Evolutionary conservation across 768 basidiomycete genomes (phyloP), one percentile per base, ranked within the genome.

Genomic region (Phaffia australis): DNA sequence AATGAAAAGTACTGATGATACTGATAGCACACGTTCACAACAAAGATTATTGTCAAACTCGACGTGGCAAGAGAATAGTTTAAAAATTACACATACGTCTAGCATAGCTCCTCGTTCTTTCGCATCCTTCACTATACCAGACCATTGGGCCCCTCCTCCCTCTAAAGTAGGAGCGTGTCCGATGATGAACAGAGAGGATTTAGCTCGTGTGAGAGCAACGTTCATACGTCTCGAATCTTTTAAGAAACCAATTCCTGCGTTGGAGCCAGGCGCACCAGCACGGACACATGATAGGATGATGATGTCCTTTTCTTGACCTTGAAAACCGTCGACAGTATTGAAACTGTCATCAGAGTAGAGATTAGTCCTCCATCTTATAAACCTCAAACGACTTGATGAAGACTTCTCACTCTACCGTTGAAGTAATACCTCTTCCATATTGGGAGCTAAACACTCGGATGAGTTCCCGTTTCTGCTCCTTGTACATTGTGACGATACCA

Each of bases 281-380:
- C 95, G 84, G 23, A 98, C 95, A 74, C 92, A 95, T 3, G 95
- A 98, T 23, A 99, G 81, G 70, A 99, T 97, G 77, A 99, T 94
- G 62, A 99, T 83, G 71, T 94, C 90, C 75, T 99, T 99, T 76
- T 99, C 95, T 78, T 99, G 95, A 57, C 95, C 95, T 76, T 99
- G 95, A 74, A 98, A 98, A 14, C 94, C 95, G 76, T 99, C 94
- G 49, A 99, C 94, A 0, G 95, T 98, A 74, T 95, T 88, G 79
- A 99, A 97, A 72, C 76, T 77, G 35, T 0, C 18, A 21, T 1
- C 25, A 50, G 35, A 32, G 29, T 25, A 51, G n/a, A 57, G 23
- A 32, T 57, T 25, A 57, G 56, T 23, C 27, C 27, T 29, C 32
- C 2, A 29, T 8, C 6, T 32, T 23, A 15, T n/a, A 15, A n/a